Base-by-base conservation (phyloP, 176 grass and related monocot species). In the Olyra latifolia region DNA sequence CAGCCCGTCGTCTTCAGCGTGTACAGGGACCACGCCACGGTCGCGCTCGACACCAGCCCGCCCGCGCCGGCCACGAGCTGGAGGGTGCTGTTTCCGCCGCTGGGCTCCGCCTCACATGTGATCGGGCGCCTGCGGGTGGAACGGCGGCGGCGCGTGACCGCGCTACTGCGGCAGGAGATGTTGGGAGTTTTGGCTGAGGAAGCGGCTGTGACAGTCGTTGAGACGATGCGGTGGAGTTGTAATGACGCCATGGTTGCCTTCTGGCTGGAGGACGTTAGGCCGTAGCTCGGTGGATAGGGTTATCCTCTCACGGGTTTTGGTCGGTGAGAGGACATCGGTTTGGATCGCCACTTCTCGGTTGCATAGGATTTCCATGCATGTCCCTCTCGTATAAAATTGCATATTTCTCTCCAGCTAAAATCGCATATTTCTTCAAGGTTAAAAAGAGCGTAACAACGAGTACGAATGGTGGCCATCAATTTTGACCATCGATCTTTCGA, bases 11-110 rank as follows among this genome's bases (percentile, higher is more conserved):
- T 71, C 45, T 89, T 90, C 2, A 94, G 85, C 13, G 86, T 83
- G 83, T 94, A 93, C 30, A 98, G 92, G 8, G 92, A 98, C 69
- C 80, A 87, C 48, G 84, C 95, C 14, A 98, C 91, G 6, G 84
- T 76, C 6, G 86, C 87, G 83, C 88, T 66, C 43, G 92, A 83
- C 19, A 83, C 72, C 16, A 98, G 71, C 52, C 92, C 86, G 0
- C 57, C 85, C 15, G 83, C 72, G 1, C 71, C 92, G 0, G 82
- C 83, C 13, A 61, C 69, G 7, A 90, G 84, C 74, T 91, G 83
- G 8, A 90, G n/a, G 14, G 85, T 72, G 71, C 79, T 78, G 79
- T 59, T 75, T 53, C 76, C 81, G 30, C 85, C 81, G 74, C 59
- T 76, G n/a, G 76, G 61, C 77, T 92, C 84, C 9, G 71, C 95